phyloP scores from a whole-genome alignment of 192 early-diverging fungal genomes.

The Gryganskiella cystojenkinii region DNA sequence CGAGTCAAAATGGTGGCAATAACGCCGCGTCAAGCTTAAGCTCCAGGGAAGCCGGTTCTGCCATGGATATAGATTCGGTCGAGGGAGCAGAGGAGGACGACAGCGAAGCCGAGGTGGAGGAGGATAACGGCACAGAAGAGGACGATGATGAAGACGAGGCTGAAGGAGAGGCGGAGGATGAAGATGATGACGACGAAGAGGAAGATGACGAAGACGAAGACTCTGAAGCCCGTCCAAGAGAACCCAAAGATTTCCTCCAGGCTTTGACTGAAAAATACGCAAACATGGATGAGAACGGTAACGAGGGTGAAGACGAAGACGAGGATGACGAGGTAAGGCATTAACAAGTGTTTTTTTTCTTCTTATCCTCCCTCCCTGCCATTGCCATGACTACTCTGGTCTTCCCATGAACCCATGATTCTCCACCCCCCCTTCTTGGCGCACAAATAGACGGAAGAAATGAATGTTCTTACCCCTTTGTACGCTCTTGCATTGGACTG shows the following conservation, averaged over 20 bases:
- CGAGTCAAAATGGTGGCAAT: conserved; percentile 18
- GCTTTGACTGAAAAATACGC: conserved; percentile 29
- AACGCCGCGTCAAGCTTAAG: background rate
- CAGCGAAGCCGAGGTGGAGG: background rate
- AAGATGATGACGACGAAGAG: conserved; percentile 26
- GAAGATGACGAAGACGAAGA: conserved; percentile 32
- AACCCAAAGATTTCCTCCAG: conserved; percentile 25
- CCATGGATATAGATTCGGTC: conserved; percentile 36
- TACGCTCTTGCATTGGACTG: too few species aligned
- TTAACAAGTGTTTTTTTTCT: background rate
- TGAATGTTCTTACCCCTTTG: too few species aligned
- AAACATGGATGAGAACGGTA: conserved; percentile 19
- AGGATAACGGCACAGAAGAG: too few species aligned
- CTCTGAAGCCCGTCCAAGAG: conserved; percentile 12
- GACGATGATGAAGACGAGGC: conserved; percentile 34
- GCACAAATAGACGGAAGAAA: too few species aligned
- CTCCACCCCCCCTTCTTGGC: too few species aligned
- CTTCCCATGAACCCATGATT: too few species aligned
- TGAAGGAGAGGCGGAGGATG: conserved; percentile 27
- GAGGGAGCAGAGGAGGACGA: conserved; percentile 16
- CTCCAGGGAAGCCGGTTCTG: conserved; percentile 2
- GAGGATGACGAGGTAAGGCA: conserved; percentile 35
- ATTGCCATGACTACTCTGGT: too few species aligned
- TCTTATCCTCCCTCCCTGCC: background rate
- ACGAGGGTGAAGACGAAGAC: conserved; percentile 26